phyloP scores from a whole-genome alignment of 345 rosid species.

The Excoecaria cochinchinensis region DNA sequence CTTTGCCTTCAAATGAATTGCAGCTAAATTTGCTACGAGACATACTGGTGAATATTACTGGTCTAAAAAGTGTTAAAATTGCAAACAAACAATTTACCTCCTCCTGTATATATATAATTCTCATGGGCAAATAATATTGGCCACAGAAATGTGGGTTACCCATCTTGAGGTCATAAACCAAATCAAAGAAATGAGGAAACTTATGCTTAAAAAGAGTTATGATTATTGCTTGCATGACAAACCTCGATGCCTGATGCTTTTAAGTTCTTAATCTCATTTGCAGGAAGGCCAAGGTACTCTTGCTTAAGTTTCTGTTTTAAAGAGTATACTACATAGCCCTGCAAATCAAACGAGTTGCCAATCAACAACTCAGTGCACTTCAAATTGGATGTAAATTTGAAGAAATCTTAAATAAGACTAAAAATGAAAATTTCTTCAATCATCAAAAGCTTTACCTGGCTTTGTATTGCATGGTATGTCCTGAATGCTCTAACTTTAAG shows the following conservation, averaged over 20 bases:
- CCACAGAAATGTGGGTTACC: neutral
- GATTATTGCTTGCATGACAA: constrained; percentile 24
- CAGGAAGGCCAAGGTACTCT: constrained; percentile 72
- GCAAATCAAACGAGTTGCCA: constrained; percentile 18
- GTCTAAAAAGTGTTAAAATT: neutral
- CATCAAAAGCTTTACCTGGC: constrained; percentile 55
- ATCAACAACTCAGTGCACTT: neutral
- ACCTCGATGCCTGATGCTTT: constrained; percentile 87
- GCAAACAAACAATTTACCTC: neutral
- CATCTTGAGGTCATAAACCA: neutral
- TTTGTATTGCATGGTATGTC: constrained; percentile 81
- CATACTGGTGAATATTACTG: neutral
- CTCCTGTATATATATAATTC: neutral
- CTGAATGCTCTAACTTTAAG: constrained; percentile 89
- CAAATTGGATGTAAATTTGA: constrained; percentile 1
- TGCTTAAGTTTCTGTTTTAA: constrained; percentile 72
- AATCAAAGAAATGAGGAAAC: neutral
- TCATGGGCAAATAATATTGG: neutral
- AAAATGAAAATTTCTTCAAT: neutral
- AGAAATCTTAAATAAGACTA: neutral
- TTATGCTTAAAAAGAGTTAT: neutral
- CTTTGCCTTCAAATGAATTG: neutral
- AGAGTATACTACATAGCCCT: constrained; percentile 88
- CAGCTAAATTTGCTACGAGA: neutral
- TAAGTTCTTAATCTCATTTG: constrained; percentile 68